A percentile compares a stretch with the other conserved stretches of the same genome.
Conservation (phyloP, 1,284 basidiomycete genomes). For the Boletus smithii region DNA sequence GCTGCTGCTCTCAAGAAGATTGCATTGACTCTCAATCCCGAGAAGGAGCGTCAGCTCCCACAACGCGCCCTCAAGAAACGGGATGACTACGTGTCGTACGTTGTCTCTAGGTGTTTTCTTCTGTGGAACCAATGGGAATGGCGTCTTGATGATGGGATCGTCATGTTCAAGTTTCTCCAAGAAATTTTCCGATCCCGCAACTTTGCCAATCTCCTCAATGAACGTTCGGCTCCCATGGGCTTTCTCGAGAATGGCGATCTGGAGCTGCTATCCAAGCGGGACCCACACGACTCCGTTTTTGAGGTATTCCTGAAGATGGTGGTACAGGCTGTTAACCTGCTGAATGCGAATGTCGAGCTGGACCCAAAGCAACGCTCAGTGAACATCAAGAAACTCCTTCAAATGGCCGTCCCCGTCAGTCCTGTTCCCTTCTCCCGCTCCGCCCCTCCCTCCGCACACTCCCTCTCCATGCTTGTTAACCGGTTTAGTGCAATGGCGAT, state of each 20-base stretch:
- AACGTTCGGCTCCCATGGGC: slow-evolving; percentile 71
- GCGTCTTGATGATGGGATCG: slow-evolving; percentile 58
- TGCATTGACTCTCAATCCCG: slow-evolving; percentile 52
- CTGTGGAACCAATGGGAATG: slow-evolving; percentile 76
- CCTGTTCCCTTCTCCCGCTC: slow-evolving; percentile 62
- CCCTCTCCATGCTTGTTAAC: slow-evolving; percentile 84
- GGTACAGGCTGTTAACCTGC: slow-evolving; percentile 48
- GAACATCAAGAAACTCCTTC: slow-evolving; percentile 69
- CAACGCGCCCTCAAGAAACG: slow-evolving; percentile 51
- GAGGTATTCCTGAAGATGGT: slow-evolving; percentile 80
- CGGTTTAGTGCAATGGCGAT: slow-evolving; percentile 78
- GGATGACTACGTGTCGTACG: slow-evolving; percentile 73
- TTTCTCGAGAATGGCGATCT: slow-evolving; percentile 71
- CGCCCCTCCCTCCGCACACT: slow-evolving; percentile 49
- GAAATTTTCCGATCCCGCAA: slow-evolving; percentile 80
- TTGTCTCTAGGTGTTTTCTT: slow-evolving; percentile 73
- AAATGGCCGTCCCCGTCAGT: slow-evolving; percentile 76
- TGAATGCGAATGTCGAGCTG: slow-evolving; percentile 24
- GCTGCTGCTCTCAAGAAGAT: slow-evolving; percentile 58
- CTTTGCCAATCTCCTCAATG: slow-evolving; percentile 75
- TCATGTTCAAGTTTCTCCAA: slow-evolving; percentile 64
- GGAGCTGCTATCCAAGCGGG: slow-evolving; percentile 50
- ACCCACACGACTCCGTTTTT: slow-evolving; percentile 69
- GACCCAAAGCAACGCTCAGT: slow-evolving; percentile 39
- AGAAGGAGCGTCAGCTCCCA: slow-evolving; percentile 41